Percentiles rank a stretch among this genome's conserved stretches.
Evolutionary conservation across 2,329 filamentous ascomycete species (phyloP).

Genomic region (Nemania sp.): DNA sequence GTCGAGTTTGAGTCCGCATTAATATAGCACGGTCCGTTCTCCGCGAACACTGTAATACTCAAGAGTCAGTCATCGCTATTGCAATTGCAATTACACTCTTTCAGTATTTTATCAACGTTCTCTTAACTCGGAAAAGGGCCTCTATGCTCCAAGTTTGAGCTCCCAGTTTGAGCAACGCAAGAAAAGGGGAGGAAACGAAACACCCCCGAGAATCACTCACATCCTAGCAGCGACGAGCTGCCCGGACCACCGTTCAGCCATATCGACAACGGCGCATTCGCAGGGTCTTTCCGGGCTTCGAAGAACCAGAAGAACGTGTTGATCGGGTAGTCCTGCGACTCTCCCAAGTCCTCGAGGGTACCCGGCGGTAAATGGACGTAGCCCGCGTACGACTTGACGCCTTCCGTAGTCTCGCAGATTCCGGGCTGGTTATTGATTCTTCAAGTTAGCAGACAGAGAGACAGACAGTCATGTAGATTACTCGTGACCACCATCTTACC

Average conservation of each 20-base stretch:
- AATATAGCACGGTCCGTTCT: conserved; percentile 55
- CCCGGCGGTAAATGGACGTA: conserved; percentile 60
- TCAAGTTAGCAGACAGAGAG: background rate
- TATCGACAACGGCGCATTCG: conserved; percentile 50
- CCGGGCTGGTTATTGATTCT: conserved; percentile 49
- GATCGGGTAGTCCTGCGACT: conserved; percentile 48
- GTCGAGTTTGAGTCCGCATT: conserved; percentile 53
- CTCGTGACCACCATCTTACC: background rate
- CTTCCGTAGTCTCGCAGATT: conserved; percentile 58
- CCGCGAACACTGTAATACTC: conserved; percentile 45
- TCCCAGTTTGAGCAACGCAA: background rate
- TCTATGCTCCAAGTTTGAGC: no score
- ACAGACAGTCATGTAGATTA: background rate
- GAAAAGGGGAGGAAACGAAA: background rate
- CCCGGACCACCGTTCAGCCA: conserved; percentile 66
- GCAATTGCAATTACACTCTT: background rate
- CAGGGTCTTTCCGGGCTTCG: conserved; percentile 40
- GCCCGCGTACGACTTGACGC: conserved; percentile 64
- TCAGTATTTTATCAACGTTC: background rate
- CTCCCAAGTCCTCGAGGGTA: conserved; percentile 49
- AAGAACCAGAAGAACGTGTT: conserved; percentile 52
- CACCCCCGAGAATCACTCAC: background rate
- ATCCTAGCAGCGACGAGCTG: conserved; percentile 57
- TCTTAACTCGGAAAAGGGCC: no score
- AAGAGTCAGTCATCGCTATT: background rate